Base-by-base conservation (phyloP, 352 stramenopile genomes). In the Thraustochytrium striatum region DNA sequence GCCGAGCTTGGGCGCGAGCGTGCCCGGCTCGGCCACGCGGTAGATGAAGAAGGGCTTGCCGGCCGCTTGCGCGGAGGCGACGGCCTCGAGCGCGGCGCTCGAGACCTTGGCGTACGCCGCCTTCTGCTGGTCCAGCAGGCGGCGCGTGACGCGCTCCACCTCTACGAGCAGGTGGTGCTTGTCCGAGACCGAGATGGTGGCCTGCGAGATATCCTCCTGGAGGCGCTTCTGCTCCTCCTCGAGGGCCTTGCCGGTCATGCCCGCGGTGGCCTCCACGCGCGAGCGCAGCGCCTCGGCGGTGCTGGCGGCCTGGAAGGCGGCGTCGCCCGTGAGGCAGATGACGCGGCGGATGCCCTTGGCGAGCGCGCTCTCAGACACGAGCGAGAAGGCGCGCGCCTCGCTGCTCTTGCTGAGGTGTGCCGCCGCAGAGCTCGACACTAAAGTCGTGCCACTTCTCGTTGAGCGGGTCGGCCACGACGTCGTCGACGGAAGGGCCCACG, bases 401-500 rank as follows among this genome's bases (percentile, higher is more conserved):
- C 86, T 87, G 21, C 95, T 99, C 85, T 98, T 98, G 68, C 87
- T 88, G 41, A 99, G 79, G 84, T 99, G 97, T 99, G 32, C 96
- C 97, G 78, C 97, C 97, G 86, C 97, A 99, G 87, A 99, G 98
- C 87, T 99, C 97, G 28, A 99, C 90, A 13, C 93, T 98, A 69
- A 90, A 97, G 72, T 95, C 88, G 72, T 83, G 88, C 91, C 92
- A 97, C 9, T 85, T 86, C 69, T 86, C 91, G 83, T 94, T 94
- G 79, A 89, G 87, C 1, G 93, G 93, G 78, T 96, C 90, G 2
- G 57, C 81, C 25, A 90, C 61, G 53, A 92, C 73, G 2, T 81
- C 82, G 7, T 86, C 81, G 3, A 92, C 80, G 8, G 86, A 81
- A 55, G 93, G 86, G 30, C 95, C 96, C 33, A 99, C 95, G 30